Evolutionary conservation across 306 rosid species (phyloP), one percentile per base, ranked within the genome.

Genomic region (Begonia fuchsioides): DNA sequence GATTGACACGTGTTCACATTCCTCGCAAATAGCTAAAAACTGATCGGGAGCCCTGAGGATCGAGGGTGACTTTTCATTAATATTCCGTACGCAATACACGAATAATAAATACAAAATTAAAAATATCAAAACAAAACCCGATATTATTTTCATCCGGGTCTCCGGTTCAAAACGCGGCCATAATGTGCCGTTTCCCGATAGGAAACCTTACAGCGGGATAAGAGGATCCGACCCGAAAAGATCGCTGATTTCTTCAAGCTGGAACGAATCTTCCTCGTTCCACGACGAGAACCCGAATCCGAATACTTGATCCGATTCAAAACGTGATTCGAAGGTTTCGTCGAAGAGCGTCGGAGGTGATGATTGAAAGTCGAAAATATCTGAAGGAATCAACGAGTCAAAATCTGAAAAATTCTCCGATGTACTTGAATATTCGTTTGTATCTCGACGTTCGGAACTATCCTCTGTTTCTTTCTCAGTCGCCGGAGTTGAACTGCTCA

Each of bases 191-290:
- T 26, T 26, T 26, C 35, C 35, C 35, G 35, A 26, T 6, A 26
- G 35, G 35, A 26, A 26, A 26, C 35, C 40, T 79, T 65, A 84
- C 10, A 78, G 78, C 39, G 92, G 83, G 10, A 85, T 41, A 15
- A 75, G 66, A 32, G 85, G 65, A 55, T 85, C 96, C 1, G 85
- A 67, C 38, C 63, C 62, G 56, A 90, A 85, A 4, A 85, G 47
- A 64, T 90, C 98, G 26, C 77, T 78, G 65, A 90, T 79, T 13
- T 90, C 98, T 69, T 20, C 32, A 5, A 20, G 3, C 32, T 79
- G 87, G 17, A 85, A 85, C 38, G 71, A 56, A 51, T 90, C 94
- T 44, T 75, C 77, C 47, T 32, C 56, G 1, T 50, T 62, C 73
- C 73, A 79, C 14, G 47, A 63, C 2, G 69, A 39, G 9, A 70